These are phyloP conservation scores for Allantophomopsis lycopodina DNA, from an alignment of 2,329 filamentous ascomycete species.

Conservation along the genomic window DNA sequence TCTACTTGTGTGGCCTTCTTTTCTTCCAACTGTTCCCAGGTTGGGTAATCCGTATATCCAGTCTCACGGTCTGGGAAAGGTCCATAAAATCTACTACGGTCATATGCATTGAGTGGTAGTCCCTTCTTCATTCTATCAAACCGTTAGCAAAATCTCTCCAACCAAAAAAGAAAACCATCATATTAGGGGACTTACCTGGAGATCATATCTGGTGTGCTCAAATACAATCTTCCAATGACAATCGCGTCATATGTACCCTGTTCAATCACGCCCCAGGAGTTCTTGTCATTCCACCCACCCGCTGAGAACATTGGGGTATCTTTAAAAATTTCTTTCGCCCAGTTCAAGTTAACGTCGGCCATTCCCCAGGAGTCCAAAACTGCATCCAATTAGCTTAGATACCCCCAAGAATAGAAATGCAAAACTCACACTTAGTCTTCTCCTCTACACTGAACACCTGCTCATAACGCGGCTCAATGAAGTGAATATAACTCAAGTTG, in stretches of 20 bases:
- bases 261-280: constrained; percentile 33
- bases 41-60: constrained; percentile 23
- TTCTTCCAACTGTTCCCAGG: constrained; percentile 8
- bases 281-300: constrained; percentile 37
- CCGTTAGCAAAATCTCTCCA: neutral
- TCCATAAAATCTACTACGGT: constrained; percentile 29
- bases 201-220: constrained; percentile 33
- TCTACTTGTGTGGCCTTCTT: neutral
- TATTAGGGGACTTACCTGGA: constrained; percentile 10
- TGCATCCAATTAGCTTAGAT: constrained; percentile 2
- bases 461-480: constrained; percentile 40
- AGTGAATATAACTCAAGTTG: constrained; percentile 35
- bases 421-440: constrained; percentile 25
- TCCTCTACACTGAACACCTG: constrained; percentile 33
- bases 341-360: constrained; percentile 26
- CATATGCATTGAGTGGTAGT: constrained; percentile 24
- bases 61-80: constrained; percentile 20
- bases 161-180: neutral
- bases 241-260: constrained; percentile 31
- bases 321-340: constrained; percentile 35
- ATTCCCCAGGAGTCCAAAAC: constrained; percentile 32
- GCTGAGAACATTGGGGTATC: constrained; percentile 39
- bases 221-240: constrained; percentile 31
- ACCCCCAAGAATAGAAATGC: neutral
- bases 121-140: constrained; percentile 23